A percentile compares a stretch with the other conserved stretches of the same genome.
Evolutionary conservation across 257 asterid species (phyloP).

Genomic region (Nicotiana noctiflora): DNA sequence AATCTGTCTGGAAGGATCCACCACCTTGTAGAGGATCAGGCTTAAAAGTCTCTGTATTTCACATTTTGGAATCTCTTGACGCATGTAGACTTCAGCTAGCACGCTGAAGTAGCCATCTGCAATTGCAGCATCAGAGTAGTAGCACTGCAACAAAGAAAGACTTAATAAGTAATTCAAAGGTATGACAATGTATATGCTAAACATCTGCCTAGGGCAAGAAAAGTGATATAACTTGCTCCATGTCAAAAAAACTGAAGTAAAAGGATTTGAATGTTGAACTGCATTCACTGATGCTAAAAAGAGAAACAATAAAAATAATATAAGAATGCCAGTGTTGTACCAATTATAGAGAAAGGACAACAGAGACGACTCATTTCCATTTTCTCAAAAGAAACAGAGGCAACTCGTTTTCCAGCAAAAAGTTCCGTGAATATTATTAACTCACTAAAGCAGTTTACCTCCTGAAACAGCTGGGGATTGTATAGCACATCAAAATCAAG

Average conservation of each 20-base stretch:
- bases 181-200: background rate
- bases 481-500: background rate
- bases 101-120: slow-evolving; percentile 99
- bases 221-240: background rate
- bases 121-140: slow-evolving; percentile 93
- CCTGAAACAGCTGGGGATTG: background rate
- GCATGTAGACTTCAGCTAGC: slow-evolving; percentile 99
- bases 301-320: background rate
- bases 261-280: background rate
- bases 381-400: background rate
- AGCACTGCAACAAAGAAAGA: slow-evolving; percentile 54
- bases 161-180: slow-evolving; percentile 12
- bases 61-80: slow-evolving; percentile 96
- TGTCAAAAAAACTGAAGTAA: background rate
- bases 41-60: slow-evolving; percentile 95
- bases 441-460: background rate
- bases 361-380: background rate
- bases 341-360: background rate
- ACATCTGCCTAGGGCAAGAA: background rate
- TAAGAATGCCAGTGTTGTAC: background rate
- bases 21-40: slow-evolving; percentile 97
- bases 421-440: background rate
- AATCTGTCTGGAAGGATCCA: slow-evolving; percentile 96
- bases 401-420: background rate
- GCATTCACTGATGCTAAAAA: background rate